phyloP scores from a whole-genome alignment of 139 green algal species.

The Desmodesmus armatus region DNA sequence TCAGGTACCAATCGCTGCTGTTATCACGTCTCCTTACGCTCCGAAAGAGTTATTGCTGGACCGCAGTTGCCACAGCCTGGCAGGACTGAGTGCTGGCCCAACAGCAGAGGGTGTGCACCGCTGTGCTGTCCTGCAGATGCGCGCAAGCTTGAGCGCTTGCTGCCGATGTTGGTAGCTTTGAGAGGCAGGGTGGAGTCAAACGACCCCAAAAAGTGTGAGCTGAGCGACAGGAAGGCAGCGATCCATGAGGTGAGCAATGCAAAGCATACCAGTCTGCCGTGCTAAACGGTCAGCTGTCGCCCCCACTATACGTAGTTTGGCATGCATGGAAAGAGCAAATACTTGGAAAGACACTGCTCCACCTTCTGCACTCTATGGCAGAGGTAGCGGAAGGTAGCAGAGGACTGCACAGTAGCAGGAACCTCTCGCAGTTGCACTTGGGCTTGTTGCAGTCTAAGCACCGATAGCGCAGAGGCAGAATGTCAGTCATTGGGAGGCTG shows the following conservation, averaged over 20 bases:
- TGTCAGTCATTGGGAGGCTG: no score
- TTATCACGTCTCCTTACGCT: no score
- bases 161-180: slow-evolving; percentile 63
- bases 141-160: slow-evolving; percentile 34
- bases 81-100: no score
- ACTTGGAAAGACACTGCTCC: not conserved
- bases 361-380: not conserved
- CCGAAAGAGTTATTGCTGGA: no score
- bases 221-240: slow-evolving; percentile 50
- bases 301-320: no score
- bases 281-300: no score
- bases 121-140: slow-evolving; percentile 35
- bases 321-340: no score
- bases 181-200: slow-evolving; percentile 53
- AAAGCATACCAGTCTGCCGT: no score
- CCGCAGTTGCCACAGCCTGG: no score
- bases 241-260: slow-evolving; percentile 44
- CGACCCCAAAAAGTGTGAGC: slow-evolving; percentile 56
- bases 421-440: not conserved
- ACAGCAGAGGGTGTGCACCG: not conserved
- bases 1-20: not conserved
- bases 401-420: not conserved
- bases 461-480: no score
- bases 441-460: no score
- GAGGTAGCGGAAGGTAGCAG: not conserved